Conservation (phyloP, 1,284 basidiomycete genomes). For the Microbotryomycetes sp. region DNA sequence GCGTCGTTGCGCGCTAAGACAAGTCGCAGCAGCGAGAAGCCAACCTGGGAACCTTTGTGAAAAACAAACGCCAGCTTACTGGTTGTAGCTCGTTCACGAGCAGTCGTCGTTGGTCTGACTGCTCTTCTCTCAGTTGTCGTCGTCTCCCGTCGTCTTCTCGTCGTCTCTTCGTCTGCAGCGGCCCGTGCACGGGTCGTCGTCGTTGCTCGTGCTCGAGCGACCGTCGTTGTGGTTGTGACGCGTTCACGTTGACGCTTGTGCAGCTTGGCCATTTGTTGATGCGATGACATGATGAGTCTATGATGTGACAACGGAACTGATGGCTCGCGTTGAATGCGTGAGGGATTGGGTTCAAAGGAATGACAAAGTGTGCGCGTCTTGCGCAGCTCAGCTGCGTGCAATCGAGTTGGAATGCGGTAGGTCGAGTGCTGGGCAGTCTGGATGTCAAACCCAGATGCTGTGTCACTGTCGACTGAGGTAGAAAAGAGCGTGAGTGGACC, state of each 20-base stretch:
- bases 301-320: too few species aligned
- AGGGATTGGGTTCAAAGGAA: too few species aligned
- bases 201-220: background rate
- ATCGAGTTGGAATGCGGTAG: too few species aligned
- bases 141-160: background rate
- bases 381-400: too few species aligned
- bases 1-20: too few species aligned
- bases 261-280: background rate
- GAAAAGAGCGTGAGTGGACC: too few species aligned
- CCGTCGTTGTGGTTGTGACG: background rate
- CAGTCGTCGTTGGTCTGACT: background rate
- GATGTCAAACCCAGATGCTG: too few species aligned
- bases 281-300: too few species aligned
- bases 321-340: too few species aligned
- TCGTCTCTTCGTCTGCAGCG: background rate
- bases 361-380: too few species aligned
- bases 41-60: background rate
- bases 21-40: background rate
- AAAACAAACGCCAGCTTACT: background rate
- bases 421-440: too few species aligned
- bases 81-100: background rate
- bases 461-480: too few species aligned
- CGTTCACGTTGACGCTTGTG: conserved; percentile 1
- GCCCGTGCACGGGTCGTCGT: background rate
- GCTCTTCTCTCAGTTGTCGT: background rate